Percentiles rank a stretch among this genome's conserved stretches.
phyloP scores from a whole-genome alignment of 805 yeast species.

The Yarrowia osloensis region DNA sequence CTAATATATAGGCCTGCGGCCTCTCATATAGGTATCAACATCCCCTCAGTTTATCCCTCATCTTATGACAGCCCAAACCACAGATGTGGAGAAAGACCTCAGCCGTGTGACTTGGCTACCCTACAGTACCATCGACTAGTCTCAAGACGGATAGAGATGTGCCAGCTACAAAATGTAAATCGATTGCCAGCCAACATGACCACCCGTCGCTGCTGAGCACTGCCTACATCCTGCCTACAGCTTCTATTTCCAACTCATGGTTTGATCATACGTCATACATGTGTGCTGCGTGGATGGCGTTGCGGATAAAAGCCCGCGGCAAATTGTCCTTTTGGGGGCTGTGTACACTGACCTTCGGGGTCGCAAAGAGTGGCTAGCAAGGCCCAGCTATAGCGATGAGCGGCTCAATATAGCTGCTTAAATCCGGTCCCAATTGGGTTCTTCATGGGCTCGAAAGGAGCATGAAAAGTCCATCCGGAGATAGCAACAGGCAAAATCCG shows the following conservation, averaged over 20 bases:
- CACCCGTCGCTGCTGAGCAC: too few relatives aligned
- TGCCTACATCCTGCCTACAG: neutral
- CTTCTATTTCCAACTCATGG: conserved; percentile 2
- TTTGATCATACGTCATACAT: conserved; percentile 11
- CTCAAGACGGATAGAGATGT: neutral
- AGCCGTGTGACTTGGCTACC: neutral
- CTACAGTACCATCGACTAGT: neutral
- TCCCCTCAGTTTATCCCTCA: neutral
- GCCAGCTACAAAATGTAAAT: neutral
- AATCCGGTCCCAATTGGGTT: neutral
- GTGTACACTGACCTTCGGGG: neutral
- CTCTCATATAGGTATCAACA: too few relatives aligned
- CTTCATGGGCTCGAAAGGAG: neutral
- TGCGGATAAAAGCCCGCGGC: neutral
- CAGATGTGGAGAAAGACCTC: neutral
- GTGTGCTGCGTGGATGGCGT: conserved; percentile 10
- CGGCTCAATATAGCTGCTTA: neutral
- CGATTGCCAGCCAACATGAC: too few relatives aligned
- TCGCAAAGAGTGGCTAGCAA: neutral
- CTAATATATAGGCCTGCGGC: too few relatives aligned
- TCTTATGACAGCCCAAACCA: neutral
- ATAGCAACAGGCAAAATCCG: neutral
- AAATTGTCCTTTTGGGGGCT: neutral
- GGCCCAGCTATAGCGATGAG: neutral
- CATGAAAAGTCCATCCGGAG: neutral